Evolutionary conservation across 169 alveolate species (phyloP).

Genomic region (Plasmodium knowlesi): DNA sequence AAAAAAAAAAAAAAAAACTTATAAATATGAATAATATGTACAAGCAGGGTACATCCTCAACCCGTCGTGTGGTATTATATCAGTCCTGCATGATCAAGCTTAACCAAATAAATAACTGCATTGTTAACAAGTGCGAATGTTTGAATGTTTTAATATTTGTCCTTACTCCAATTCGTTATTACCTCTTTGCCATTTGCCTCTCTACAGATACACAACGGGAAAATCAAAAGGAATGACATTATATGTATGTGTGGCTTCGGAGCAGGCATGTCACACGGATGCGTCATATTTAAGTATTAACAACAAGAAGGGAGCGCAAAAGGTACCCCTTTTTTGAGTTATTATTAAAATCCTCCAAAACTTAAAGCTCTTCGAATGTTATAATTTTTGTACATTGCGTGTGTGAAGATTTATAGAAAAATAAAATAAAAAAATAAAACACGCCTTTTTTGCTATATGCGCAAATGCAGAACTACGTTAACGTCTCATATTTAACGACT

Average conservation of each 20-base stretch:
- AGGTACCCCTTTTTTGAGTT: background rate
- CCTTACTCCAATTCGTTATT: background rate
- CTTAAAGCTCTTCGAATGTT: background rate
- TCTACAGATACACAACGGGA: constrained; percentile 74
- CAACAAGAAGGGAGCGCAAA: constrained; percentile 7
- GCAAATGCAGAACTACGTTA: background rate
- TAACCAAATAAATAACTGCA: background rate
- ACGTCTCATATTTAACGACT: background rate
- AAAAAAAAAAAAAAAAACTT: background rate
- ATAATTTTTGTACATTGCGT: background rate
- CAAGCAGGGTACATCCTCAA: background rate
- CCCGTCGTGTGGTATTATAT: background rate
- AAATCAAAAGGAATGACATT: constrained; percentile 77
- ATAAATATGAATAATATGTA: background rate
- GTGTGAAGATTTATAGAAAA: background rate
- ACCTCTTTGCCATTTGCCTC: background rate
- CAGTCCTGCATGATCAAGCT: background rate
- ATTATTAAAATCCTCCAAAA: background rate
- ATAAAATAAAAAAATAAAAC: background rate
- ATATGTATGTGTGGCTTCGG: constrained; percentile 84
- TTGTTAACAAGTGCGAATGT: background rate
- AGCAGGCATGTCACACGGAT: constrained; percentile 84
- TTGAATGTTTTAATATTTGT: background rate
- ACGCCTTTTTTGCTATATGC: background rate
- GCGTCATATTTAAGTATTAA: constrained; percentile 78